These are phyloP conservation scores for Sclerotiophoma versabilis DNA, from an alignment of 2,329 filamentous ascomycete species.

Conservation along the genomic window DNA sequence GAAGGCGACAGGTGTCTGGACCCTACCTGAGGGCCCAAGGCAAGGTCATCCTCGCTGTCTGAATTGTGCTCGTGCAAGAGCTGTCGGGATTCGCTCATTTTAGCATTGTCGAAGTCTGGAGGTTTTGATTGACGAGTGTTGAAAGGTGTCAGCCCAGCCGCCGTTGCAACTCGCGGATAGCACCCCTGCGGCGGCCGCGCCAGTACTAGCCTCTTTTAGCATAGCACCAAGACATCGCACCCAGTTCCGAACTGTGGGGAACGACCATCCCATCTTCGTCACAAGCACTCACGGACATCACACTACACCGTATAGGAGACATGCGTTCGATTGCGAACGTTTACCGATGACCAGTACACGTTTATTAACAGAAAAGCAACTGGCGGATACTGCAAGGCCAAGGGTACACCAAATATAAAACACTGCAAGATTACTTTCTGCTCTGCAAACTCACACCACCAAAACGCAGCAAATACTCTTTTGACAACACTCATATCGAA, in stretches of 20 bases:
- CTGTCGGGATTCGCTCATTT: conserved; percentile 50
- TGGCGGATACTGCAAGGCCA: too few species aligned
- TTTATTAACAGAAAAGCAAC: too few species aligned
- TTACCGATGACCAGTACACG: too few species aligned
- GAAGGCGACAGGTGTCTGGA: conserved; percentile 37
- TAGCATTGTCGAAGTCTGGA: conserved; percentile 40
- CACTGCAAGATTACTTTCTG: too few species aligned
- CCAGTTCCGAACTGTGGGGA: conserved; percentile 13
- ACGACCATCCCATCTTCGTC: not conserved
- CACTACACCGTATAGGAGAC: too few species aligned
- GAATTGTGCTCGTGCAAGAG: conserved; percentile 46
- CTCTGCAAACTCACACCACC: too few species aligned
- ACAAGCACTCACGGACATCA: not conserved
- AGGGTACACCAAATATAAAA: too few species aligned
- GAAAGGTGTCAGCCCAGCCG: conserved; percentile 17
- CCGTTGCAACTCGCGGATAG: conserved; percentile 8
- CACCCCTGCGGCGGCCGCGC: conserved; percentile 8
- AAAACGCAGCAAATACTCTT: too few species aligned
- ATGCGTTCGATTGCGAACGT: not conserved
- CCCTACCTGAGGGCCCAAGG: conserved; percentile 23
- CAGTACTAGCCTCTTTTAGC: not conserved
- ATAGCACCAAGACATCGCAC: not conserved
- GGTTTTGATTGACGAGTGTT: conserved; percentile 4
- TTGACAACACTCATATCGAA: too few species aligned
- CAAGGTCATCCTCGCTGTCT: conserved; percentile 41